Evolutionary conservation across 176 grass and related monocot genomes (phyloP).

Genomic region (Poa pratensis): DNA sequence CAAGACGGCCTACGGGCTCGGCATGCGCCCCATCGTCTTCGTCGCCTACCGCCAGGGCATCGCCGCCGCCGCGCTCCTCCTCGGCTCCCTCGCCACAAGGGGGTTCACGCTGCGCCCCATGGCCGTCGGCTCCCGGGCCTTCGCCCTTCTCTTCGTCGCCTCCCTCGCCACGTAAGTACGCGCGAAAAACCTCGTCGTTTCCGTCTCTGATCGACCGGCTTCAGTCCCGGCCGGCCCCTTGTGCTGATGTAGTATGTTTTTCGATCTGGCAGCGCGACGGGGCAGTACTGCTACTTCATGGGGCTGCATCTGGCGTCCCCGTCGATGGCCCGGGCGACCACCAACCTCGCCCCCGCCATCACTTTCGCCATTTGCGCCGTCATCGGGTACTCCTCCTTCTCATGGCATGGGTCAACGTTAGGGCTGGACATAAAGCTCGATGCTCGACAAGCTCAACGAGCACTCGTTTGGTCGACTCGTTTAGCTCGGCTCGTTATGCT

Average conservation of each 20-base stretch:
- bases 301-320: conserved; percentile 55
- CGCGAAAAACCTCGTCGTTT: not conserved
- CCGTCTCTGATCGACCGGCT: not conserved
- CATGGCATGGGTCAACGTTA: not conserved
- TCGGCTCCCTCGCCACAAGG: conserved; percentile 44
- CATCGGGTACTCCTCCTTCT: conserved; percentile 31
- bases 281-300: conserved; percentile 53
- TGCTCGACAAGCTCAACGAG: too few species aligned
- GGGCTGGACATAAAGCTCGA: too few species aligned
- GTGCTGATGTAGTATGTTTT: not conserved
- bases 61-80: conserved; percentile 48
- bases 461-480: too few species aligned
- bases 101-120: conserved; percentile 45
- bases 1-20: conserved; percentile 50
- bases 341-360: conserved; percentile 51
- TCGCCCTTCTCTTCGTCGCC: conserved; percentile 50
- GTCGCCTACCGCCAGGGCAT: conserved; percentile 66
- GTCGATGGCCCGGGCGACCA: conserved; percentile 59
- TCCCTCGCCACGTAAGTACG: conserved; percentile 45
- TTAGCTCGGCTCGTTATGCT: too few species aligned
- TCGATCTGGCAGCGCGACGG: conserved; percentile 33
- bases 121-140: conserved; percentile 37
- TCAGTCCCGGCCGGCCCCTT: not conserved
- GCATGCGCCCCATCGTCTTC: conserved; percentile 64
- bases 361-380: conserved; percentile 51